Base-by-base conservation (phyloP, 495 filamentous ascomycete species). In the Jackrogersella minutella region DNA sequence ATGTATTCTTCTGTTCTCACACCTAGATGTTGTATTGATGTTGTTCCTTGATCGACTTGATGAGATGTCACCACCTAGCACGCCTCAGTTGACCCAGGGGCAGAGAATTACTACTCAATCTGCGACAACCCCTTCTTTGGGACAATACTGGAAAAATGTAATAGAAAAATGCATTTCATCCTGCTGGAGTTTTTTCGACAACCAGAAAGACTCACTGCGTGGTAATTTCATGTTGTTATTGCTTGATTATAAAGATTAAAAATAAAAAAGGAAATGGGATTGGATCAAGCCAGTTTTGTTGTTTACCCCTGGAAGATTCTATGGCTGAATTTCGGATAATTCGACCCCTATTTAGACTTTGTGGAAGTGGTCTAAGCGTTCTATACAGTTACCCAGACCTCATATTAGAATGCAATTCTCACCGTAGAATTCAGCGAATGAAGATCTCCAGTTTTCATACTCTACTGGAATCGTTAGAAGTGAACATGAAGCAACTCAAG, bases 91-190 rank as follows among this genome's bases (percentile, higher is more conserved):
- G 76, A 78, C 71, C 72, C 73, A 76, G 71, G 73, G 60, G 66
- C 51, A 71, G 64, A 71, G 67, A 71, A 78, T 73, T 60, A 28
- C 54, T 43, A 77, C 62, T 83, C 77, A 91, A 79, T 82, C 80
- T 53, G 74, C 72, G 64, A 75, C 73, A 68, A 90, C 90, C 90
- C 90, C 90, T 73, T 74, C 87, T 72, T 88, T 91, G 90, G 90
- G 91, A 89, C 84, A 90, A 86, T 88, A 73, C 65, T 79, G 69
- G 68, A 73, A 72, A 70, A 73, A 72, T 69, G 69, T 77, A 62
- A 75, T 64, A 62, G 62, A 66, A 46, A 68, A 58, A 40, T 40
- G 53, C 37, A 71, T 59, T 65, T 71, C 71, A 76, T 77, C 59
- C 71, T 56, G 33, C 58, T 68, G 75, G 74, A 73, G 74, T 56